Percentiles rank a stretch among this genome's conserved stretches.
Conservation (phyloP, 2,329 filamentous ascomycete genomes). For the Diaporthe australafricana region DNA sequence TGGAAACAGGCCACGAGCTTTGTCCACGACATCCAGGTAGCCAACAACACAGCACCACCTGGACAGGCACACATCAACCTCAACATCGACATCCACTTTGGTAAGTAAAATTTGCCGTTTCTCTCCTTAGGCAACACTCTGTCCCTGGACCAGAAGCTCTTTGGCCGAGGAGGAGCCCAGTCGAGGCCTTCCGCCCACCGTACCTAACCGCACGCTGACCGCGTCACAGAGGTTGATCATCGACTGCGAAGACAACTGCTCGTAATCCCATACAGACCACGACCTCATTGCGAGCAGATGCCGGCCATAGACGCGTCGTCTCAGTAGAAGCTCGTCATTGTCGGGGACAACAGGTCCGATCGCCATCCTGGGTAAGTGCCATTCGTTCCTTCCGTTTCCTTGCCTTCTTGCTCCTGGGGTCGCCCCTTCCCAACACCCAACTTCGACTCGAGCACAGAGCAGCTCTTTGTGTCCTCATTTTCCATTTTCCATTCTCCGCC, state of each 20-base stretch:
- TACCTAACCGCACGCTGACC: background rate
- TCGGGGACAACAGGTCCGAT: background rate
- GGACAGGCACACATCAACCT: background rate
- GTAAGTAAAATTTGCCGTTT: background rate
- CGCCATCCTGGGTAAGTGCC: background rate
- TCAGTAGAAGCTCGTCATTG: background rate
- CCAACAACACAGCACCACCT: background rate
- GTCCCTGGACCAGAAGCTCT: background rate
- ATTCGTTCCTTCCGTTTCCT: background rate
- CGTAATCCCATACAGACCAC: background rate
- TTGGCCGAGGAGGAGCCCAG: background rate
- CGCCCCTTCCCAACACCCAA: background rate
- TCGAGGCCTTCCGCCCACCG: background rate
- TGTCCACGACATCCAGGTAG: background rate
- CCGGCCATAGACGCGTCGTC: background rate
- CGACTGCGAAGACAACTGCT: background rate
- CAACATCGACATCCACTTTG: background rate
- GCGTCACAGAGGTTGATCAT: background rate
- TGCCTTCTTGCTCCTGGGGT: background rate
- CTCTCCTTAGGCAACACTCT: background rate
- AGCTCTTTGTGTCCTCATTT: background rate
- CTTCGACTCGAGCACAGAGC: background rate
- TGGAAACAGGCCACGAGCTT: background rate
- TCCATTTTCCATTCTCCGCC: too few species aligned
- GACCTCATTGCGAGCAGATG: background rate